Percentiles rank a stretch among this genome's conserved stretches.
phyloP scores from a whole-genome alignment of 192 early-diverging fungal species.

The Gamsiella multidivaricata region DNA sequence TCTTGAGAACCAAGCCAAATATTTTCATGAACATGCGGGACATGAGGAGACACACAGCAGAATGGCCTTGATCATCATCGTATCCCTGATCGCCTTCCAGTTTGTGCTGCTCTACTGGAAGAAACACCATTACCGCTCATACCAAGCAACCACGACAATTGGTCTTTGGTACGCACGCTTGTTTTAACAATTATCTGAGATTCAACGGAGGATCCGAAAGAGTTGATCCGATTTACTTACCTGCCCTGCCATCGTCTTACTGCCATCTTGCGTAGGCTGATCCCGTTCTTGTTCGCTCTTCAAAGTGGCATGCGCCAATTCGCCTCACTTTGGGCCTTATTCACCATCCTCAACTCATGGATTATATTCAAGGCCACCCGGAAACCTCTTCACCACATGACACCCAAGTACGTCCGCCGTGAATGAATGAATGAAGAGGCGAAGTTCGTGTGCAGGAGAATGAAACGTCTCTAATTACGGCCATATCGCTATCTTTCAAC shows the following conservation, averaged over 20 bases:
- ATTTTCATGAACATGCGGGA: conserved; percentile 51
- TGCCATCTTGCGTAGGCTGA: too few species aligned
- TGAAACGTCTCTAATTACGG: too few species aligned
- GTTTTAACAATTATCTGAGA: neutral
- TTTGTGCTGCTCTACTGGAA: conserved; percentile 72
- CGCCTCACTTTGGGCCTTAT: conserved; percentile 22
- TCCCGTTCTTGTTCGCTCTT: conserved; percentile 29
- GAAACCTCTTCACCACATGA: conserved; percentile 69
- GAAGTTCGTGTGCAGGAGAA: too few species aligned
- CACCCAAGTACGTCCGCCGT: too few species aligned
- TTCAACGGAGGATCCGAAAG: too few species aligned
- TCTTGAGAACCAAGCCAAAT: conserved; percentile 49
- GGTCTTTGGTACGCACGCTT: conserved; percentile 58
- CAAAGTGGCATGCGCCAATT: conserved; percentile 27
- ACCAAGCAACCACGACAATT: conserved; percentile 60
- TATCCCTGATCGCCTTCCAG: conserved; percentile 64
- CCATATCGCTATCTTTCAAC: conserved; percentile 3
- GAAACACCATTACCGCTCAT: conserved; percentile 67
- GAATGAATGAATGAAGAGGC: neutral
- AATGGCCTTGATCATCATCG: conserved; percentile 68
- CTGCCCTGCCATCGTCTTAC: too few species aligned
- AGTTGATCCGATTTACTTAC: too few species aligned
- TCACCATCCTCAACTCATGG: conserved; percentile 58
- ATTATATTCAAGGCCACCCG: conserved; percentile 63
- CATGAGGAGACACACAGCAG: conserved; percentile 65